phyloP scores from a whole-genome alignment of 352 stramenopile genomes.

The Pythium myriotylum region DNA sequence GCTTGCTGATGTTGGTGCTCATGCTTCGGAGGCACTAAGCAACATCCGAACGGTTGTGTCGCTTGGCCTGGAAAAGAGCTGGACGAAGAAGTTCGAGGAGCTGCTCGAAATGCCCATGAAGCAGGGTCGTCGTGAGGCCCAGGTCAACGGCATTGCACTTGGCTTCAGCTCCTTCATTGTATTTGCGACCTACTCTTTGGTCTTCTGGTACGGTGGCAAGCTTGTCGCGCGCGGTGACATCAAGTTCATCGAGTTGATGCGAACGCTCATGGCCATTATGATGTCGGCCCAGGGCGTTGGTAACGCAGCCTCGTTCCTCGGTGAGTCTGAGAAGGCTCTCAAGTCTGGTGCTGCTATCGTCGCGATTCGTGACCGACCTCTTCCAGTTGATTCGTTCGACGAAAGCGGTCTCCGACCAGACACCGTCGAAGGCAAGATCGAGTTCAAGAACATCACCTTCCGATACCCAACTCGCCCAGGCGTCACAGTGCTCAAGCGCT shows the following conservation, averaged over 20 bases:
- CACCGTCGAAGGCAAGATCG: no score
- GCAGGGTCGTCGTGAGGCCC: constrained; percentile 20
- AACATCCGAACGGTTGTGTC: constrained; percentile 40
- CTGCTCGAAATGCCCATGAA: constrained; percentile 27
- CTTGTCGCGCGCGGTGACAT: constrained; percentile 35
- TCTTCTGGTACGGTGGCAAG: constrained; percentile 52
- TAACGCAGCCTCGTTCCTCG: constrained; percentile 50
- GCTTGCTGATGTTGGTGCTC: constrained; percentile 28
- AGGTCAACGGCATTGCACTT: constrained; percentile 37
- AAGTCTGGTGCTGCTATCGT: constrained; percentile 33
- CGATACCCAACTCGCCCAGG: no score
- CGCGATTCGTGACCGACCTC: constrained; percentile 54
- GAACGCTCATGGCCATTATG: constrained; percentile 41
- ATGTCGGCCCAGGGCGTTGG: constrained; percentile 33
- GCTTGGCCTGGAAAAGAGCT: constrained; percentile 27
- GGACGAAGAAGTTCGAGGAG: constrained; percentile 17
- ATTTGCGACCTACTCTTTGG: constrained; percentile 37
- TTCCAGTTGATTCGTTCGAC: no score
- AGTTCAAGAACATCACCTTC: no score
- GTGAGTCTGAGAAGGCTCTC: constrained; percentile 52
- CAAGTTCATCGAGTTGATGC: constrained; percentile 36
- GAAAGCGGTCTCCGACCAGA: no score
- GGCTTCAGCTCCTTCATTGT: constrained; percentile 67
- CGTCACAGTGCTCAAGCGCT: no score
- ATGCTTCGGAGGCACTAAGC: constrained; percentile 35